phyloP scores from a whole-genome alignment of 2,329 filamentous ascomycete species.

The Alternaria novae-zelandiae region DNA sequence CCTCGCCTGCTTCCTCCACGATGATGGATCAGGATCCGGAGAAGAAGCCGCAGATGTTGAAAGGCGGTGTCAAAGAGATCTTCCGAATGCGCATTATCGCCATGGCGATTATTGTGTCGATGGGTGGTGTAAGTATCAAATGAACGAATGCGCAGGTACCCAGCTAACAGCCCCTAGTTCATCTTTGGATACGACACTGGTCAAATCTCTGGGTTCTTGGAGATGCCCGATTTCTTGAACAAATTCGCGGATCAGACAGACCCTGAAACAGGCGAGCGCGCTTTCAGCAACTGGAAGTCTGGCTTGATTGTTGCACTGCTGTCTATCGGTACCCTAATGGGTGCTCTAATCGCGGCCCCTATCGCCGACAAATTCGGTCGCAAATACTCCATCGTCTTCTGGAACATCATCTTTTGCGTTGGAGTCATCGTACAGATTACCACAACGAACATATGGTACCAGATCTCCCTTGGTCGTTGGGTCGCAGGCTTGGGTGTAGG shows the following conservation, averaged over 20 bases:
- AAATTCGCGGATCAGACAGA: conserved; percentile 37
- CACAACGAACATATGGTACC: conserved; percentile 63
- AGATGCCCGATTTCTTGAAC: conserved; percentile 44
- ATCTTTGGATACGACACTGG: conserved; percentile 46
- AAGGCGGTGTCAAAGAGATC: conserved; percentile 32
- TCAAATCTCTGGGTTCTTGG: conserved; percentile 47
- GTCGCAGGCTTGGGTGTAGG: conserved; percentile 72
- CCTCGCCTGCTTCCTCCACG: conserved; percentile 32
- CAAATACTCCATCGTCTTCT: conserved; percentile 66
- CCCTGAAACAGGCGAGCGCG: conserved; percentile 23
- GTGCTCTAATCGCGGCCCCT: conserved; percentile 65
- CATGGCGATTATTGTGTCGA: conserved; percentile 44
- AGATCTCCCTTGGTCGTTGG: conserved; percentile 68
- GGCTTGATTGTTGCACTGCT: conserved; percentile 54
- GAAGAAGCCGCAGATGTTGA: conserved; percentile 35
- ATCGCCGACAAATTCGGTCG: conserved; percentile 68
- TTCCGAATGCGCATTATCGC: conserved; percentile 41
- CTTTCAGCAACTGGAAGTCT: conserved; percentile 41
- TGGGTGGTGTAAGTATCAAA: conserved; percentile 41
- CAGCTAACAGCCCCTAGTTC: neutral
- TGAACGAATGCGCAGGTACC: neutral
- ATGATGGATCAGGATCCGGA: conserved; percentile 29
- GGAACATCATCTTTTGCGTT: conserved; percentile 67
- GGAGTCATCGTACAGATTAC: conserved; percentile 72
- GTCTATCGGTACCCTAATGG: conserved; percentile 77